Evolutionary conservation across 495 filamentous ascomycete species (phyloP).

Genomic region (Chaetomium tenue): DNA sequence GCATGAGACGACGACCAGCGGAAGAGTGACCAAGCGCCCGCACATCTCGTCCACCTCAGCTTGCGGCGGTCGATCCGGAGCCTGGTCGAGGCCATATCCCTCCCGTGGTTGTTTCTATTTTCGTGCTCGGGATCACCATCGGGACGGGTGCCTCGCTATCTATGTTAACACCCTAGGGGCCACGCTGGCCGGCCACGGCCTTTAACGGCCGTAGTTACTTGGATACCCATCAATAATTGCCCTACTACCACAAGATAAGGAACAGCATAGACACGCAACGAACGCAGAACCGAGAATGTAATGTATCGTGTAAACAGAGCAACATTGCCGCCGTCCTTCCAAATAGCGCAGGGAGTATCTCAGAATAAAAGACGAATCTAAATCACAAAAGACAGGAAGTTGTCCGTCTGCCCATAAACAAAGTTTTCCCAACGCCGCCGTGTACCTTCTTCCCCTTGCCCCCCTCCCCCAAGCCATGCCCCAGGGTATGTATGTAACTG

Average conservation of each 20-base stretch:
- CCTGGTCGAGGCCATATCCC: background rate
- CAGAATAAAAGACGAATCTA: conserved; percentile 4
- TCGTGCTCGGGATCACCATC: background rate
- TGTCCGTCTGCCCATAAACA: background rate
- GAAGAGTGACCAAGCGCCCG: background rate
- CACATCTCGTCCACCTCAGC: background rate
- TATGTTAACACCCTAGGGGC: background rate
- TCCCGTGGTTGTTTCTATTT: conserved; percentile 10
- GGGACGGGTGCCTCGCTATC: background rate
- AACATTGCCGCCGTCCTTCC: conserved; percentile 3
- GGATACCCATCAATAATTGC: background rate
- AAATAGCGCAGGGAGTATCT: conserved; percentile 10
- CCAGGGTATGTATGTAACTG: background rate
- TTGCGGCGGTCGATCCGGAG: background rate
- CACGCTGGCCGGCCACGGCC: background rate
- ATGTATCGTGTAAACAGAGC: background rate
- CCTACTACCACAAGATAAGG: background rate
- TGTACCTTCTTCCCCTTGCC: background rate
- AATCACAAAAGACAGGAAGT: conserved; percentile 3
- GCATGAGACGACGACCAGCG: background rate
- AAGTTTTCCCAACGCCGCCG: conserved; percentile 13
- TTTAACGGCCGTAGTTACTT: conserved; percentile 1
- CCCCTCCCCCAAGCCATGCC: background rate
- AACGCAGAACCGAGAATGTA: background rate
- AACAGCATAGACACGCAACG: background rate